Percentiles rank a stretch among this genome's conserved stretches.
These are phyloP conservation scores for Fraxinus dipetala DNA, from an alignment of 305 asterid species.

Conservation along the genomic window DNA sequence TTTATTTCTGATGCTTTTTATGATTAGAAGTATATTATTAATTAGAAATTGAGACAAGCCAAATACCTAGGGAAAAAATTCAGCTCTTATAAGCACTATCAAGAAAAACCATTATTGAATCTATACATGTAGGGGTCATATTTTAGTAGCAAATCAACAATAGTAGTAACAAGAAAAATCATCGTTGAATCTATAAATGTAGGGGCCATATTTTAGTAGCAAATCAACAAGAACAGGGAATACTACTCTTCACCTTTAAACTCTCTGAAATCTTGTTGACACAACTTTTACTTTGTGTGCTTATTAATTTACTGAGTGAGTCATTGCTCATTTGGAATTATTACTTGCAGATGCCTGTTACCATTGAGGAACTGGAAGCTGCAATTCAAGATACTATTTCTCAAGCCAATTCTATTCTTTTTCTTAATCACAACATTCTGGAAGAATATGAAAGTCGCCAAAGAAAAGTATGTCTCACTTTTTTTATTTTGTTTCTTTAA, in stretches of 20 bases:
- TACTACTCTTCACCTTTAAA: not conserved
- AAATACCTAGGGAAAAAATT: not conserved
- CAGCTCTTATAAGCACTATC: not conserved
- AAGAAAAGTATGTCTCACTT: constrained; percentile 47
- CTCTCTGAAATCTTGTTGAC: not conserved
- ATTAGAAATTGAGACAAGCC: not conserved
- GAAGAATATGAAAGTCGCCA: constrained; percentile 93
- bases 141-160: not conserved
- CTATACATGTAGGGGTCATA: not conserved
- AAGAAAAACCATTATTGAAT: not conserved
- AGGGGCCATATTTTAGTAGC: not conserved
- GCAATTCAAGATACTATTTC: constrained; percentile 77
- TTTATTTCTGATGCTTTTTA: not conserved
- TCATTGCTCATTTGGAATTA: constrained; percentile 16
- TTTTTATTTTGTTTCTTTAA: not conserved
- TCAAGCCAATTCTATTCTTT: constrained; percentile 89
- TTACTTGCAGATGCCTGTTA: constrained; percentile 84
- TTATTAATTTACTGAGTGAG: constrained; percentile 19
- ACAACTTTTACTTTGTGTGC: constrained; percentile 19
- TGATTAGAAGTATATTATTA: not conserved
- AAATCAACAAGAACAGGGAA: not conserved
- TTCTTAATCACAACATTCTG: constrained; percentile 77
- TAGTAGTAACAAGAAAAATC: not conserved
- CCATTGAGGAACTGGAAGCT: constrained; percentile 86
- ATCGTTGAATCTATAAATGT: not conserved